Conservation (phyloP, 352 stramenopile genomes). For the Globisporangium radiosum region DNA sequence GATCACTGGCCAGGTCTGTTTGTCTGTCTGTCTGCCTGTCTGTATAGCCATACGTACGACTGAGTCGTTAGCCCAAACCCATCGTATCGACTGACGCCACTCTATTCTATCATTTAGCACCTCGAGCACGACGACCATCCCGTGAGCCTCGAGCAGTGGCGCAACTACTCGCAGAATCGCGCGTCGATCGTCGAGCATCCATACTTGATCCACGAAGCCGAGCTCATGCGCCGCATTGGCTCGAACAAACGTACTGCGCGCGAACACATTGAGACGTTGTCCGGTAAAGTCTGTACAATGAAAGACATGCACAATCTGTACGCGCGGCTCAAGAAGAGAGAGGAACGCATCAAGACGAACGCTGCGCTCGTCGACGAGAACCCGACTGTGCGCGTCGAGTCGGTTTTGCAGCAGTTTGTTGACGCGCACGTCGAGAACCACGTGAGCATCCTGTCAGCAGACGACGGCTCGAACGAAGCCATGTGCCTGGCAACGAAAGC, state of each 20-base stretch:
- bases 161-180: constrained; percentile 76
- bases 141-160: constrained; percentile 59
- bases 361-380: constrained; percentile 19
- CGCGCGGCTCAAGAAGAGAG: constrained; percentile 50
- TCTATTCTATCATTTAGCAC: constrained; percentile 19
- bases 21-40: background rate
- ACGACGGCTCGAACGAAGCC: constrained; percentile 66
- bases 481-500: constrained; percentile 64
- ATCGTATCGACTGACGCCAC: too few species aligned
- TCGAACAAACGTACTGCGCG: constrained; percentile 60
- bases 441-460: constrained; percentile 60
- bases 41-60: background rate
- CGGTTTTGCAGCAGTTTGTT: constrained; percentile 61
- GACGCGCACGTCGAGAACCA: constrained; percentile 67
- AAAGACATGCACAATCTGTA: constrained; percentile 81
- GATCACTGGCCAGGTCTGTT: constrained; percentile 28
- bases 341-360: constrained; percentile 45
- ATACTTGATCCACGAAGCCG: constrained; percentile 64
- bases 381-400: constrained; percentile 31
- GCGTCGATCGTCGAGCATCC: constrained; percentile 61
- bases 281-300: constrained; percentile 67
- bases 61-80: too few species aligned
- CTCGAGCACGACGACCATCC: constrained; percentile 62
- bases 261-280: constrained; percentile 58
- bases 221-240: constrained; percentile 60